Evolutionary conservation across 2,329 filamentous ascomycete species (phyloP).

Genomic region (Diaporthe citriasiana): DNA sequence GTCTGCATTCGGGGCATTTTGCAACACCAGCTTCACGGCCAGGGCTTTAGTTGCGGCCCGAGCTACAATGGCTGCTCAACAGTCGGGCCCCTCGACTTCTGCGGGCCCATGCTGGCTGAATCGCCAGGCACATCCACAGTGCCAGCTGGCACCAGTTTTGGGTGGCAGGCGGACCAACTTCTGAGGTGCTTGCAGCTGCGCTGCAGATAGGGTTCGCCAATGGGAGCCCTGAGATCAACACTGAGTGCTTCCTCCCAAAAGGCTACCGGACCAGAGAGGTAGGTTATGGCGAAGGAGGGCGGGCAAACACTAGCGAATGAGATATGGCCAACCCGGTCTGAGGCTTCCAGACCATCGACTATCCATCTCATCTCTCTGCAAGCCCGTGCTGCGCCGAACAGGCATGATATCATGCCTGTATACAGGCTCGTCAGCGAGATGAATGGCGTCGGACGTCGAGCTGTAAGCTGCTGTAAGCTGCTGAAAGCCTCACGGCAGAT

Average conservation of each 20-base stretch:
- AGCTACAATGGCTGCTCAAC: slow-evolving; percentile 11
- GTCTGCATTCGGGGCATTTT: not conserved
- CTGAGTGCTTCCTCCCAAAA: slow-evolving; percentile 15
- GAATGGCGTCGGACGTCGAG: slow-evolving; percentile 22
- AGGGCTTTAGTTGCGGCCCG: slow-evolving; percentile 28
- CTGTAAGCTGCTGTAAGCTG: not conserved
- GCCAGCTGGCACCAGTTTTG: slow-evolving; percentile 38
- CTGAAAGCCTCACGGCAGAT: slow-evolving; percentile 26
- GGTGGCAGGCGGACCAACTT: slow-evolving; percentile 35
- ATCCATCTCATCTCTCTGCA: slow-evolving; percentile 8
- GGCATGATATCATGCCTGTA: not conserved
- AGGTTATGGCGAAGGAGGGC: slow-evolving; percentile 25
- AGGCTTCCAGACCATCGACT: not conserved
- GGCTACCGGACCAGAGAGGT: slow-evolving; percentile 9
- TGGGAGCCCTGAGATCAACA: slow-evolving; percentile 12
- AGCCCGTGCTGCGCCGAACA: slow-evolving; percentile 7
- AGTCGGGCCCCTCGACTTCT: slow-evolving; percentile 8
- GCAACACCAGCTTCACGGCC: not conserved
- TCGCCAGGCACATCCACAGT: slow-evolving; percentile 39
- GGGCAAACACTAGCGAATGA: slow-evolving; percentile 21
- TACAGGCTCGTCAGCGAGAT: slow-evolving; percentile 7
- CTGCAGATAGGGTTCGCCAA: slow-evolving; percentile 38
- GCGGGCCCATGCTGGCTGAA: slow-evolving; percentile 34
- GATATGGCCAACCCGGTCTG: not conserved
- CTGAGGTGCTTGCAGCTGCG: slow-evolving; percentile 39